Evolutionary conservation across 2,329 filamentous ascomycete species (phyloP).

Genomic region (Ascochyta rabiei): DNA sequence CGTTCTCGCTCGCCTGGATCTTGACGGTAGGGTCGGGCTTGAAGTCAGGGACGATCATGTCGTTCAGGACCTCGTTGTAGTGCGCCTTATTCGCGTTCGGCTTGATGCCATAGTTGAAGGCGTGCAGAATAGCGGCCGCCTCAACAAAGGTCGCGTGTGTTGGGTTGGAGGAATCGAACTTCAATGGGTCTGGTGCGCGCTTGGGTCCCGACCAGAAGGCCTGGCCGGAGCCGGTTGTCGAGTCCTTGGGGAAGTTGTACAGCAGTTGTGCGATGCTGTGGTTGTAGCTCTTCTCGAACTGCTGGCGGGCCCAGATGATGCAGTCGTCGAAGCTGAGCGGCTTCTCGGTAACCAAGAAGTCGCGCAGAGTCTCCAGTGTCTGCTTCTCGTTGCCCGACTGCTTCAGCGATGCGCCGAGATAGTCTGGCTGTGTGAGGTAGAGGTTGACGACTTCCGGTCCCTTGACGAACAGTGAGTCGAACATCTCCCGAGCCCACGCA

Average conservation of each 20-base stretch:
- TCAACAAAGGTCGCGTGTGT: slow-evolving; percentile 90
- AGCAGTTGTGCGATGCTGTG: slow-evolving; percentile 95
- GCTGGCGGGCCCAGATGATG: slow-evolving; percentile 88
- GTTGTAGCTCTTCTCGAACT: slow-evolving; percentile 97
- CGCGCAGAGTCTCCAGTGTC: slow-evolving; percentile 85
- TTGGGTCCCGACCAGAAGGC: slow-evolving; percentile 99
- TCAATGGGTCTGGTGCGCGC: slow-evolving; percentile 88
- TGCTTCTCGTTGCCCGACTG: slow-evolving; percentile 95
- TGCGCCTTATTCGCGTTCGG: slow-evolving; percentile 74
- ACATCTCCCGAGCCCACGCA: slow-evolving; percentile 95
- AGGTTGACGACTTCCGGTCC: slow-evolving; percentile 93
- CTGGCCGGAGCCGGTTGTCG: slow-evolving; percentile 82
- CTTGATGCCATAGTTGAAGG: slow-evolving; percentile 97
- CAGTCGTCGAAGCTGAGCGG: slow-evolving; percentile 94
- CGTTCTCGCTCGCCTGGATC: slow-evolving; percentile 95
- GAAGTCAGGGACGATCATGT: slow-evolving; percentile 96
- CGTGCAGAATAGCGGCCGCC: slow-evolving; percentile 88
- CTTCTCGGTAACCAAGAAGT: slow-evolving; percentile 90
- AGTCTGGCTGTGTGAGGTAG: slow-evolving; percentile 90
- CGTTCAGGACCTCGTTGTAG: slow-evolving; percentile 80
- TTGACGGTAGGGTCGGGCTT: slow-evolving; percentile 87
- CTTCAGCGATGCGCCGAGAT: slow-evolving; percentile 84
- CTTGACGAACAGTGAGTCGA: slow-evolving; percentile 92
- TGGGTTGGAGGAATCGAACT: slow-evolving; percentile 82
- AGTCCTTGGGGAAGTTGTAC: slow-evolving; percentile 97